Conservation (phyloP, 441 rosid species). For the Euphorbia corollata region DNA sequence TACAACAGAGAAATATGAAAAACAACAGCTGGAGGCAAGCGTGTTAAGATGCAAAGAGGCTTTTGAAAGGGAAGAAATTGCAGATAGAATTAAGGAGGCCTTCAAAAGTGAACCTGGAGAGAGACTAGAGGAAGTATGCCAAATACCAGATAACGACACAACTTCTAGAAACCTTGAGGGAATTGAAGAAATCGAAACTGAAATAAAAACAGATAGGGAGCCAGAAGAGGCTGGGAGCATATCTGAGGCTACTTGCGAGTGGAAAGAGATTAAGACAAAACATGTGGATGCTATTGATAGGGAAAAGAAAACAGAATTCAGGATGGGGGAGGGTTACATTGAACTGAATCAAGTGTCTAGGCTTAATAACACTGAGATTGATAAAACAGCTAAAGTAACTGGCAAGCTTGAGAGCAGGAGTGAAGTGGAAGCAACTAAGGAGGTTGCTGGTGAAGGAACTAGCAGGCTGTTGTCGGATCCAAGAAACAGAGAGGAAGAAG, state of each 20-base stretch:
- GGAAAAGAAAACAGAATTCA: slow-evolving; percentile 26
- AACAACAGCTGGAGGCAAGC: slow-evolving; percentile 19
- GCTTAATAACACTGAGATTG: slow-evolving; percentile 22
- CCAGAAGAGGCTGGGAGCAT: slow-evolving; percentile 22
- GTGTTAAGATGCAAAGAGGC: slow-evolving; percentile 17
- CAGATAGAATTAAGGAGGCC: slow-evolving; percentile 5
- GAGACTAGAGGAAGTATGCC: slow-evolving; percentile 16
- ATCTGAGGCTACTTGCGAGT: slow-evolving; percentile 17
- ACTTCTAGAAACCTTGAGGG: slow-evolving; percentile 20
- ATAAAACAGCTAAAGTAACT: slow-evolving; percentile 21
- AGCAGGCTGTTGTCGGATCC: slow-evolving; percentile 21
- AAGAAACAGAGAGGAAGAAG: slow-evolving; percentile 24
- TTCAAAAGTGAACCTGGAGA: slow-evolving; percentile 8
- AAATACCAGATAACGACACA: slow-evolving; percentile 12
- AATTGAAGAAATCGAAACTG: slow-evolving; percentile 23
- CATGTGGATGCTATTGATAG: slow-evolving; percentile 16
- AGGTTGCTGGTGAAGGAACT: slow-evolving; percentile 27
- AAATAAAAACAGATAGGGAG: slow-evolving; percentile 19
- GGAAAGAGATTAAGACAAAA: slow-evolving; percentile 26
- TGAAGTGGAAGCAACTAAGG: slow-evolving; percentile 25
- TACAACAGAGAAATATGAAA: slow-evolving; percentile 28
- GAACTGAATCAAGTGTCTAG: slow-evolving; percentile 15
- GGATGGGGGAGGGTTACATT: slow-evolving; percentile 24
- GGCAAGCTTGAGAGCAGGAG: slow-evolving; percentile 23
- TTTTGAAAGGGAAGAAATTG: slow-evolving; percentile 16